Evolutionary conservation across 306 rosid species (phyloP).

Genomic region (Comarum palustre): DNA sequence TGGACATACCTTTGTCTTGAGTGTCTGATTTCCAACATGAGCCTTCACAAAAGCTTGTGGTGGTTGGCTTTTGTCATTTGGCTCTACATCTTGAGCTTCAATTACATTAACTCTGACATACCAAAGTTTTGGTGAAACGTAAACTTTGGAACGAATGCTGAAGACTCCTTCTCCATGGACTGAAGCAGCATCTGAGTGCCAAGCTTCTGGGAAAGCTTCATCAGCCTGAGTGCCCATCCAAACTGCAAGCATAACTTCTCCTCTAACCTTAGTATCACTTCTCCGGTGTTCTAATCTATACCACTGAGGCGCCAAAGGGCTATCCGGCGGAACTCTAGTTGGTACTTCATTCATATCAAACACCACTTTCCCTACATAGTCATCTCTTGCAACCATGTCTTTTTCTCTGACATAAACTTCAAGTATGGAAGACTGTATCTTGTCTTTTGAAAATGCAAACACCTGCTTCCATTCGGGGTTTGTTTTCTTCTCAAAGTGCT

Average conservation of each 20-base stretch:
- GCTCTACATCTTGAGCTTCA: slow-evolving; percentile 75
- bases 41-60: slow-evolving; percentile 67
- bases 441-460: slow-evolving; percentile 77
- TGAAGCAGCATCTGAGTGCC: slow-evolving; percentile 72
- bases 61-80: slow-evolving; percentile 51
- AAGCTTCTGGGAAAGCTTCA: slow-evolving; percentile 83
- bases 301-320: slow-evolving; percentile 89
- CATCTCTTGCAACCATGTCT: slow-evolving; percentile 63
- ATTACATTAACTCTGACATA: slow-evolving; percentile 73
- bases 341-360: slow-evolving; percentile 85
- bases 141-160: slow-evolving; percentile 68
- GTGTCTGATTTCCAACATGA: slow-evolving; percentile 64
- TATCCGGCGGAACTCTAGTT: slow-evolving; percentile 83
- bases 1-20: slow-evolving; percentile 60
- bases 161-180: slow-evolving; percentile 63
- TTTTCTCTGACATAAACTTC: slow-evolving; percentile 60
- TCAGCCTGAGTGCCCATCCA: slow-evolving; percentile 93
- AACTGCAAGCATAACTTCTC: slow-evolving; percentile 76
- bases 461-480: slow-evolving; percentile 80
- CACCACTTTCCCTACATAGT: slow-evolving; percentile 55
- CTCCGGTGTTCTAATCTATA: slow-evolving; percentile 49
- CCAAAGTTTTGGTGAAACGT: slow-evolving; percentile 80
- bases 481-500: slow-evolving; percentile 62
- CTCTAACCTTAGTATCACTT: slow-evolving; percentile 47
- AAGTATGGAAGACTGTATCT: slow-evolving; percentile 59